phyloP scores from a whole-genome alignment of 2,329 filamentous ascomycete species.

The Onygenales sp. region DNA sequence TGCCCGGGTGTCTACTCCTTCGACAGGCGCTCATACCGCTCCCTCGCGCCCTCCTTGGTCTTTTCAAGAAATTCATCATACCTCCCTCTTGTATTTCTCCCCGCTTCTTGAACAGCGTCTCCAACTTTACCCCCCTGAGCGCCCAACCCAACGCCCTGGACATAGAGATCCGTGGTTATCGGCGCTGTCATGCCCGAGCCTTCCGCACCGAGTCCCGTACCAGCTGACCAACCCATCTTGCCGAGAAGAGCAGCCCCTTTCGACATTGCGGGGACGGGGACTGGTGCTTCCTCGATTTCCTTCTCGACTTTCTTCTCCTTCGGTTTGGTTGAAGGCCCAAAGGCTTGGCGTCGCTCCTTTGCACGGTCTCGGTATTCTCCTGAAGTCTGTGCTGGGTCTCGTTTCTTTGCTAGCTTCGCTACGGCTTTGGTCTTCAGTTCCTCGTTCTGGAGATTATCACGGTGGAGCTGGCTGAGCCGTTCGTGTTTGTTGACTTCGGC shows the following conservation, averaged over 20 bases:
- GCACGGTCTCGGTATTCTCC: conserved; percentile 40
- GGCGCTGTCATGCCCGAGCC: conserved; percentile 39
- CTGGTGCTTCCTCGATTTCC: conserved; percentile 16
- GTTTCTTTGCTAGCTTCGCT: conserved; percentile 35
- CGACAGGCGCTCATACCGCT: conserved; percentile 37
- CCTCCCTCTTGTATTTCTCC: conserved; percentile 37
- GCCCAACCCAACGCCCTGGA: conserved; percentile 40
- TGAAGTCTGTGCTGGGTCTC: conserved; percentile 19
- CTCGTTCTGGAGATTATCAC: conserved; percentile 44
- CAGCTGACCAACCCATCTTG: conserved; percentile 43
- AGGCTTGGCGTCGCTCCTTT: conserved; percentile 35
- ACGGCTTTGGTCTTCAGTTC: conserved; percentile 33
- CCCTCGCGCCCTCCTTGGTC: conserved; percentile 37
- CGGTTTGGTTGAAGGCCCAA: conserved; percentile 24
- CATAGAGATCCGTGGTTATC: conserved; percentile 40
- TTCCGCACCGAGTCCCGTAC: conserved; percentile 39
- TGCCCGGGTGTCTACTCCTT: conserved; percentile 1
- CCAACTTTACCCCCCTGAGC: conserved; percentile 41
- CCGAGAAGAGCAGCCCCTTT: conserved; percentile 42
- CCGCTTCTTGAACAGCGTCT: conserved; percentile 39
- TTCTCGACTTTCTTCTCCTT: conserved; percentile 27
- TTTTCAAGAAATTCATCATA: conserved; percentile 41
- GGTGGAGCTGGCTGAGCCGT: conserved; percentile 48
- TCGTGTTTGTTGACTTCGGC: conserved; percentile 52
- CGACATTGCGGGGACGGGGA: conserved; percentile 24